Conservation (phyloP, 257 asterid species). For the Solanum microdontum region DNA sequence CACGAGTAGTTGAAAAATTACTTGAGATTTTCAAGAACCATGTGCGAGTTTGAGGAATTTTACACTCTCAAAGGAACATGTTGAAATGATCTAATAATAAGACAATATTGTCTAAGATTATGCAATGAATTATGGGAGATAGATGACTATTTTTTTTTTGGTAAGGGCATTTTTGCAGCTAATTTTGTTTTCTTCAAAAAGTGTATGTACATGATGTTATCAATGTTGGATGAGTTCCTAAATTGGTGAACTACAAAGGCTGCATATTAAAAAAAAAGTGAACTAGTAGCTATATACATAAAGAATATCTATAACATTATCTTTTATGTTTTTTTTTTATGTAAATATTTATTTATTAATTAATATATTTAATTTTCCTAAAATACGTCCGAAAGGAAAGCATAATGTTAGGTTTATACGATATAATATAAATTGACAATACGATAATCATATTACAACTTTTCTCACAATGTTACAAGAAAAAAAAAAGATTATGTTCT, state of each 20-base stretch:
- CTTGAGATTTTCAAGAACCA: not conserved
- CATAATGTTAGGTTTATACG: not conserved
- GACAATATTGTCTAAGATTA: slow-evolving; percentile 24
- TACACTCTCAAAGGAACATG: slow-evolving; percentile 37
- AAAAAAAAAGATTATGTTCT: no score
- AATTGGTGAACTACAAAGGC: not conserved
- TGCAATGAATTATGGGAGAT: not conserved
- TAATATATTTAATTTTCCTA: not conserved
- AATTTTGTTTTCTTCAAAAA: not conserved
- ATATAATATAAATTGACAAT: not conserved
- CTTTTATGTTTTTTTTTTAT: not conserved
- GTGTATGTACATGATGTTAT: not conserved
- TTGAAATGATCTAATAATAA: slow-evolving; percentile 33
- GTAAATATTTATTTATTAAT: not conserved
- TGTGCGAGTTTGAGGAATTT: slow-evolving; percentile 19
- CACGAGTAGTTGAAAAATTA: not conserved
- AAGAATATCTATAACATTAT: not conserved
- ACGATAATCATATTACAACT: not conserved
- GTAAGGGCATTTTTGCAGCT: not conserved
- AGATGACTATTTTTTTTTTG: not conserved
- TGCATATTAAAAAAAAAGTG: not conserved
- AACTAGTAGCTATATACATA: not conserved
- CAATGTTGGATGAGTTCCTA: not conserved
- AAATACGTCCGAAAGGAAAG: not conserved
- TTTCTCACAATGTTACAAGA: not conserved